These are phyloP conservation scores for Chaetomiaceae sp. DNA, from an alignment of 2,329 filamentous ascomycete species.

Conservation along the genomic window DNA sequence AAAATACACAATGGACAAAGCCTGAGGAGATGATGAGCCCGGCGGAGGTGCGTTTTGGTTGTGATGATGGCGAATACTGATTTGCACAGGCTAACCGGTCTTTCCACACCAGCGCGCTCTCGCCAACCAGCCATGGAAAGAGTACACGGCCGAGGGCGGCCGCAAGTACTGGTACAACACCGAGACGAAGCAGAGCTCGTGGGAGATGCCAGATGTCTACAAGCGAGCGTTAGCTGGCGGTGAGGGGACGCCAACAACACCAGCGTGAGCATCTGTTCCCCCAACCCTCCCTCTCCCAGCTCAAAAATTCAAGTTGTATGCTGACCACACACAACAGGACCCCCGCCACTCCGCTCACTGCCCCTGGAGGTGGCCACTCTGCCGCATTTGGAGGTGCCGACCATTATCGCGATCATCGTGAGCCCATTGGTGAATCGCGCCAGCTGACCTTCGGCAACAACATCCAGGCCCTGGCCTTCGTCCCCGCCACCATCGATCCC, in stretches of 20 bases:
- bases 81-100: constrained; percentile 15
- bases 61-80: not conserved
- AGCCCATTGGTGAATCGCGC: constrained; percentile 47
- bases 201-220: constrained; percentile 86
- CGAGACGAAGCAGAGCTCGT: constrained; percentile 85
- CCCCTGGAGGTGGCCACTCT: constrained; percentile 26
- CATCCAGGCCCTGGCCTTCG: constrained; percentile 50
- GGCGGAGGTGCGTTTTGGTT: constrained; percentile 61
- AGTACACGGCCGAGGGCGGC: constrained; percentile 80
- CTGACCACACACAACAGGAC: constrained; percentile 19
- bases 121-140: constrained; percentile 82
- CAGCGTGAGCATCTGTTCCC: constrained; percentile 32
- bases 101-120: constrained; percentile 59
- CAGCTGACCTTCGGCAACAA: constrained; percentile 54
- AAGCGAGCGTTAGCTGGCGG: constrained; percentile 66
- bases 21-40: constrained; percentile 81
- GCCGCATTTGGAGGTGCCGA: constrained; percentile 14
- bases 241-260: constrained; percentile 39
- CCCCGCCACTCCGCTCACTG: constrained; percentile 36
- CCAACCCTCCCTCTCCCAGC: not conserved
- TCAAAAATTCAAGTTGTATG: no score
- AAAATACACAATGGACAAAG: constrained; percentile 90
- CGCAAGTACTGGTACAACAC: constrained; percentile 94
- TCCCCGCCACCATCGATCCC: constrained; percentile 62
- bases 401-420: constrained; percentile 26